A percentile compares a stretch with the other conserved stretches of the same genome.
These are phyloP conservation scores for Circinella umbellata DNA, from an alignment of 371 early-diverging fungal species.

Conservation along the genomic window DNA sequence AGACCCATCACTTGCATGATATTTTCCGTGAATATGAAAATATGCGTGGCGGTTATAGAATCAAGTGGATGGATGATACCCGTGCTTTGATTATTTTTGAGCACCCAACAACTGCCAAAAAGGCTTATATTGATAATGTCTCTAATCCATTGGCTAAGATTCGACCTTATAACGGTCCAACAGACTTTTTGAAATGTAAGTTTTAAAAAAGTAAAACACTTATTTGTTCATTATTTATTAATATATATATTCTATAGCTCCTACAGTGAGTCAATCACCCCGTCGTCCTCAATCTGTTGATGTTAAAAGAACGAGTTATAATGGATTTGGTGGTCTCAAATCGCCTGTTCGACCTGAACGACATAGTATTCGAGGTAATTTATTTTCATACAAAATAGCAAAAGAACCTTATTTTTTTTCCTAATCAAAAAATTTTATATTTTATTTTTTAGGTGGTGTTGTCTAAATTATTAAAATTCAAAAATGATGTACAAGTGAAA, in stretches of 20 bases:
- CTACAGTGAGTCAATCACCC: conserved; percentile 15
- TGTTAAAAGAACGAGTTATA: conserved; percentile 15
- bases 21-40: conserved; percentile 62
- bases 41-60: conserved; percentile 71
- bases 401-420: no score
- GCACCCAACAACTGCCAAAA: conserved; percentile 58
- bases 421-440: no score
- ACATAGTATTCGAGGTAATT: conserved; percentile 18
- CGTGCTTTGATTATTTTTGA: conserved; percentile 75
- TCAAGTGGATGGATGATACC: conserved; percentile 77
- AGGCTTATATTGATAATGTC: conserved; percentile 36
- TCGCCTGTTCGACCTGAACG: conserved; percentile 14
- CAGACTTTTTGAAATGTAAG: conserved; percentile 23
- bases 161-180: conserved; percentile 31
- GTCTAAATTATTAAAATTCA: background rate
- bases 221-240: background rate
- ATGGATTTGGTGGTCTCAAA: conserved; percentile 12
- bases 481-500: no score
- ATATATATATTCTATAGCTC: background rate
- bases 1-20: conserved; percentile 58
- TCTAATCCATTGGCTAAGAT: conserved; percentile 35
- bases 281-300: conserved; percentile 24
- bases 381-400: no score
- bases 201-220: background rate
- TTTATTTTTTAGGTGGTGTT: background rate